Conservation (phyloP, 1,284 basidiomycete genomes). For the Cryptococcus sp. region DNA sequence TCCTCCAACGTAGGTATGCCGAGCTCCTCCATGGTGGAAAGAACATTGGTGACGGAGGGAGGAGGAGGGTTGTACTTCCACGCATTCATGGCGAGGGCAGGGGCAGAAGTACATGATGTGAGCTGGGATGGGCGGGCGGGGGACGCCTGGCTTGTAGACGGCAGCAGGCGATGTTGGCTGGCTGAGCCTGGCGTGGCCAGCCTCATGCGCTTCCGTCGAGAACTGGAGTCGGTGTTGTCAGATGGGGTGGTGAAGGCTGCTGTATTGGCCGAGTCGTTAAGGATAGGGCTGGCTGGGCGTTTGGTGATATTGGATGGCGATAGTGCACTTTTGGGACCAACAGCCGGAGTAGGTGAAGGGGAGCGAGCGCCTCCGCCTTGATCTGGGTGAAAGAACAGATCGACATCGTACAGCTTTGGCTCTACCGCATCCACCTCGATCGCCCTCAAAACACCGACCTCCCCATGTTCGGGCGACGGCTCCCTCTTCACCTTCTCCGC, state of each 20-base stretch:
- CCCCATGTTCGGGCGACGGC: no score
- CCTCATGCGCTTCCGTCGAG: slow-evolving; percentile 22
- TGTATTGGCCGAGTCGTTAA: neutral
- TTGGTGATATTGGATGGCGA: no score
- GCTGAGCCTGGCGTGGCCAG: slow-evolving; percentile 18
- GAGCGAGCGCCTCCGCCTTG: neutral
- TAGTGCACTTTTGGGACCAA: no score
- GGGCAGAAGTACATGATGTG: neutral
- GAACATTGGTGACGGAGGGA: slow-evolving; percentile 56
- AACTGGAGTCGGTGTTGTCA: neutral
- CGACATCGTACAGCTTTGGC: slow-evolving; percentile 2
- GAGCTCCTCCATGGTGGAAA: slow-evolving; percentile 56
- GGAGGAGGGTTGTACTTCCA: slow-evolving; percentile 59
- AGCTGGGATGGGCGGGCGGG: neutral
- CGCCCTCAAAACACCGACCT: slow-evolving; percentile 9
- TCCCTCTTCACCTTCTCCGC: no score
- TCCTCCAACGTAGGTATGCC: slow-evolving; percentile 66
- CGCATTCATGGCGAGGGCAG: slow-evolving; percentile 18
- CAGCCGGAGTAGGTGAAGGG: no score
- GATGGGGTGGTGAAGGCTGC: neutral
- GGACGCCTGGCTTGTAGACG: neutral
- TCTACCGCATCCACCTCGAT: slow-evolving; percentile 12
- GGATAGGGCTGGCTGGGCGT: neutral
- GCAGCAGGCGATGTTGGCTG: slow-evolving; percentile 11
- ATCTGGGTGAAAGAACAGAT: slow-evolving; percentile 13